Evolutionary conservation across 371 early-diverging fungal species (phyloP).

Genomic region (Mortierella polycephala): DNA sequence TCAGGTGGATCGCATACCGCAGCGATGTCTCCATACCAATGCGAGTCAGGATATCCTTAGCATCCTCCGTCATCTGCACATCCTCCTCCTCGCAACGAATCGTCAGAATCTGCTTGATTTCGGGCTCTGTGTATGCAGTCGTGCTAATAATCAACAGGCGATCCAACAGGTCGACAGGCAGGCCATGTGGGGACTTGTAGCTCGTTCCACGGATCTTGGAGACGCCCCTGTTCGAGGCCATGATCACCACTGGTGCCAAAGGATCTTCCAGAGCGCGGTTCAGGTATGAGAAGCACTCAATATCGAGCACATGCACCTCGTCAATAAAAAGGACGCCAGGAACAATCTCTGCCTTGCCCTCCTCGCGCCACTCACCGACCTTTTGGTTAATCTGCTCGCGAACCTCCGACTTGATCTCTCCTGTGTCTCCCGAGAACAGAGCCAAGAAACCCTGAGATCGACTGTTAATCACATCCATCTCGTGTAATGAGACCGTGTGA

Average conservation of each 20-base stretch:
- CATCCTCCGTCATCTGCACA: conserved; percentile 95
- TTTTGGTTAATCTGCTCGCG: conserved; percentile 98
- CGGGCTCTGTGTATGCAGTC: conserved; percentile 84
- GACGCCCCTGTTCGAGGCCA: conserved; percentile 98
- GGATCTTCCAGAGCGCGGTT: conserved; percentile 97
- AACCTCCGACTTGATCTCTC: conserved; percentile 97
- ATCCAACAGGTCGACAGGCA: conserved; percentile 97
- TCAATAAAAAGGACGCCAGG: conserved; percentile 99
- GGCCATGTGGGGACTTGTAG: conserved; percentile 94
- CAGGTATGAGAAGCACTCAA: conserved; percentile 98
- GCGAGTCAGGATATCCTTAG: conserved; percentile 87
- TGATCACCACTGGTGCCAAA: conserved; percentile 97
- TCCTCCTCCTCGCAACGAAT: conserved; percentile 96
- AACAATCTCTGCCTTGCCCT: conserved; percentile 98
- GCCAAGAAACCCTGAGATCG: conserved; percentile 97
- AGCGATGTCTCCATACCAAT: conserved; percentile 95
- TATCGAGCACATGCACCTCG: conserved; percentile 99
- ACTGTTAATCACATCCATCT: conserved; percentile 99
- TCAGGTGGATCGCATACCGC: conserved; percentile 97
- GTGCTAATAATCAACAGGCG: conserved; percentile 95
- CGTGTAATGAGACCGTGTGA: conserved; percentile 98
- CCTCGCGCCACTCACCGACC: conserved; percentile 98
- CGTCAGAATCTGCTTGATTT: conserved; percentile 89
- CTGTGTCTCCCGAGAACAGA: conserved; percentile 97
- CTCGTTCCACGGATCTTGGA: conserved; percentile 94